Conservation (phyloP, 2,329 filamentous ascomycete species). For the Alternaria novae-zelandiae region DNA sequence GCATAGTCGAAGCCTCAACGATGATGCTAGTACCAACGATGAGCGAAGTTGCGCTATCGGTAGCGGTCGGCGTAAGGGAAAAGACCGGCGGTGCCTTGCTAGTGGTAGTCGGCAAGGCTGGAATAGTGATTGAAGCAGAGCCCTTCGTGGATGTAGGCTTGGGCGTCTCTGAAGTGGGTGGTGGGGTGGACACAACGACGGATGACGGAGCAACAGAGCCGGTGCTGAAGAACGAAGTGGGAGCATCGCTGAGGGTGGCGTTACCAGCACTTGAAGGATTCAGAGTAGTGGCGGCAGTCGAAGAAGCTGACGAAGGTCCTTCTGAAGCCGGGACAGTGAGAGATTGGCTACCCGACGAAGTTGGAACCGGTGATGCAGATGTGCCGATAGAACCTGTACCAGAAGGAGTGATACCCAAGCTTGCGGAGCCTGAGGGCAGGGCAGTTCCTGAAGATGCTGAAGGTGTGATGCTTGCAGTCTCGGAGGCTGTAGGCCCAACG, state of each 20-base stretch:
- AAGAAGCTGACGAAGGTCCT: conserved; percentile 10
- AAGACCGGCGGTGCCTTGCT: conserved; percentile 38
- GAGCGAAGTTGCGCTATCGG: conserved; percentile 52
- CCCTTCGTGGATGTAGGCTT: conserved; percentile 3
- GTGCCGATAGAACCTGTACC: conserved; percentile 13
- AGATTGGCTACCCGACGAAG: conserved; percentile 9
- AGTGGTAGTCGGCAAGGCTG: conserved; percentile 23
- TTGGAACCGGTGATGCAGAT: conserved; percentile 10
- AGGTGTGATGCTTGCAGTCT: conserved; percentile 11
- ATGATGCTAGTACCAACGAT: conserved; percentile 69
- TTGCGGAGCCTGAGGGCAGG: not conserved
- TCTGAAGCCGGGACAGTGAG: conserved; percentile 28
- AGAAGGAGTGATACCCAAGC: conserved; percentile 13
- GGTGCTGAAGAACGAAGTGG: conserved; percentile 5
- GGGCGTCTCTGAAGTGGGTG: conserved; percentile 3
- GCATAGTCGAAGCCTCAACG: conserved; percentile 58
- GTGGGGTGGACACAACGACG: not conserved
- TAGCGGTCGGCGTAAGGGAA: conserved; percentile 56
- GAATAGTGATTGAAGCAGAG: conserved; percentile 17
- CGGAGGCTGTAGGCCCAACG: conserved; percentile 13
- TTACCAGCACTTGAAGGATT: conserved; percentile 14
- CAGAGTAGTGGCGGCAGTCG: conserved; percentile 8
- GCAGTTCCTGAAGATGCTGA: not conserved
- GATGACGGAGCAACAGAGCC: not conserved
- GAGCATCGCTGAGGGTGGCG: conserved; percentile 15